Evolutionary conservation across 768 basidiomycete genomes (phyloP), one percentile per base, ranked within the genome.

Genomic region (Suillus subluteus): DNA sequence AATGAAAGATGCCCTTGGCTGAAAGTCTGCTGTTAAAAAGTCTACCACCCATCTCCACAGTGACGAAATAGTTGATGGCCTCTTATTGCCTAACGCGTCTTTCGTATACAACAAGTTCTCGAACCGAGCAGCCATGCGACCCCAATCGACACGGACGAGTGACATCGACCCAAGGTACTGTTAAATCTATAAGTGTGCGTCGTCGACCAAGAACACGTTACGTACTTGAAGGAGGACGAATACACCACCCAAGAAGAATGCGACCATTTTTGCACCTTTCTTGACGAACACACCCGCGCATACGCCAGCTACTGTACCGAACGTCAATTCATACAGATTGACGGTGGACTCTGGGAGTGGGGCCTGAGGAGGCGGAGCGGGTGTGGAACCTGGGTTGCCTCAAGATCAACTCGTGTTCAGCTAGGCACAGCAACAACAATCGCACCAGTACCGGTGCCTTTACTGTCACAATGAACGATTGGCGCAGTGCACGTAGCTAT

Each of bases 271-370:
- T 9, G 90, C 87, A n/a, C 97, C 96, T 77, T 97, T 98, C 80
- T 98, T 98, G 71, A 97, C 82, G 74, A 99, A 99, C 0, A 99
- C 84, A 0, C 97, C 97, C 0, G 94, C 88, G 72, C 95, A 98
- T 50, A 99, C 75, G 0, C 97, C 97, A 65, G 89, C 87, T 0
- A 92, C 89, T 6, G 95, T 93, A 13, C 97, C 97, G 74, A 98
- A 98, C 0, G 89, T 83, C 35, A 99, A 86, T 70, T 97, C 91
- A 73, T 91, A 91, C 23, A 88, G 65, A 64, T 89, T 92, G n/a
- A 98, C 82, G 0, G 87, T 84, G n/a, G 95, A 95, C 55, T 78
- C 70, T 2, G 91, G 91, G 4, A 84, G 89, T 16, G 88, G 85
- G 0, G 75, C 67, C 13, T 74, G 64, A 21, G 66, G 16, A 38